A percentile compares a stretch with the other conserved stretches of the same genome.
Conservation (phyloP, 2,329 filamentous ascomycete genomes). For the Nemania diffusa region DNA sequence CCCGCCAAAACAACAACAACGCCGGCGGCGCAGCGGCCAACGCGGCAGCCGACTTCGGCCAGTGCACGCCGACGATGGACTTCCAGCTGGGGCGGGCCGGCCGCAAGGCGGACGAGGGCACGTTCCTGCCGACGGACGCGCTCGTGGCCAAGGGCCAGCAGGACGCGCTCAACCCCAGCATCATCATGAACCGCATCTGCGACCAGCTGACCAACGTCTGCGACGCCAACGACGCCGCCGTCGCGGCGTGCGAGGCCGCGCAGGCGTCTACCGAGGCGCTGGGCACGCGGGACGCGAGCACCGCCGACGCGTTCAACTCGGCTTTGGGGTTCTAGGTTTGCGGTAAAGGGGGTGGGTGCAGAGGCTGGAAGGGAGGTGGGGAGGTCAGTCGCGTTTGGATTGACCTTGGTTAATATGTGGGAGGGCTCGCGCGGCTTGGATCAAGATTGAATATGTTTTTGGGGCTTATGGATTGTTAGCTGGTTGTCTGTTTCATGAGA, state of each 20-base stretch:
- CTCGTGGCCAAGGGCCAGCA: slow-evolving; percentile 65
- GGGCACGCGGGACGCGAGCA: slow-evolving; percentile 59
- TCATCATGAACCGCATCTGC: slow-evolving; percentile 71
- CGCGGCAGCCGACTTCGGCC: slow-evolving; percentile 59
- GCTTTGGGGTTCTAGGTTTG: slow-evolving; percentile 52
- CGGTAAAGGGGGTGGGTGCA: neutral
- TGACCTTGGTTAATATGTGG: no score
- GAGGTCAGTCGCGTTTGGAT: no score
- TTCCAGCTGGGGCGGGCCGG: slow-evolving; percentile 65
- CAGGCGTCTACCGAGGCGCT: slow-evolving; percentile 61
- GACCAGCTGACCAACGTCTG: slow-evolving; percentile 70
- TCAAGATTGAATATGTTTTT: no score
- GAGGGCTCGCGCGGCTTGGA: no score
- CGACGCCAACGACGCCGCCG: slow-evolving; percentile 65
- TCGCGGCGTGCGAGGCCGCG: slow-evolving; percentile 58
- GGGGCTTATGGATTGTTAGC: no score
- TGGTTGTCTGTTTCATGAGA: no score
- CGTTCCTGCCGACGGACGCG: slow-evolving; percentile 68
- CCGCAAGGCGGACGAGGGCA: slow-evolving; percentile 62
- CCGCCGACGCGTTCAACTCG: slow-evolving; percentile 60
- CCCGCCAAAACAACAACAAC: slow-evolving; percentile 33
- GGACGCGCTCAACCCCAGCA: slow-evolving; percentile 69
- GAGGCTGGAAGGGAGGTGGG: neutral
- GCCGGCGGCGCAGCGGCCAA: slow-evolving; percentile 32
- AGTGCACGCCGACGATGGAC: slow-evolving; percentile 63